Percentiles rank a stretch among this genome's conserved stretches.
These are phyloP conservation scores for Coemansia sp. DNA, from an alignment of 192 early-diverging fungal genomes.

Conservation along the genomic window DNA sequence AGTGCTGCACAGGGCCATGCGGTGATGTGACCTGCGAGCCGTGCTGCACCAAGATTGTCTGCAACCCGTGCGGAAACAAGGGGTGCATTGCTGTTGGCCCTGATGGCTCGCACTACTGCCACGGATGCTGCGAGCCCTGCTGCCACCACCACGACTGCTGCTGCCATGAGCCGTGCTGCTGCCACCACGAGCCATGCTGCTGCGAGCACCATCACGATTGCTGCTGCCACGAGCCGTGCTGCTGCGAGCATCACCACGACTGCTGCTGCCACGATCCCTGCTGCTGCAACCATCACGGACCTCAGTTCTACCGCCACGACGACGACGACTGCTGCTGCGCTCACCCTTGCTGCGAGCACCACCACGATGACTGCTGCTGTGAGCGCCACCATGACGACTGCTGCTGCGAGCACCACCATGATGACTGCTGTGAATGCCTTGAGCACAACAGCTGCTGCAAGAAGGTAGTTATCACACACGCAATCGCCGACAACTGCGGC, in stretches of 20 bases:
- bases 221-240: slow-evolving; percentile 16
- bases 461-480: slow-evolving; percentile 39
- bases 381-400: slow-evolving; percentile 19
- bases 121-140: slow-evolving; percentile 21
- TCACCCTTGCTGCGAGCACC: slow-evolving; percentile 14
- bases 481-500: slow-evolving; percentile 45
- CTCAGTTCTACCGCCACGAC: slow-evolving; percentile 19
- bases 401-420: slow-evolving; percentile 23
- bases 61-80: slow-evolving; percentile 39
- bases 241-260: slow-evolving; percentile 5
- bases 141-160: slow-evolving; percentile 2
- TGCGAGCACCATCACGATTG: slow-evolving; percentile 8
- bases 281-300: slow-evolving; percentile 3
- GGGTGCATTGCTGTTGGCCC: slow-evolving; percentile 32
- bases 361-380: slow-evolving; percentile 23
- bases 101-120: slow-evolving; percentile 33
- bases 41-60: slow-evolving; percentile 51
- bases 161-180: slow-evolving; percentile 14
- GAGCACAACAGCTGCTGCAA: slow-evolving; percentile 43
- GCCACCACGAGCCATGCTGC: slow-evolving; percentile 17
- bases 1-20: slow-evolving; percentile 52
- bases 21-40: slow-evolving; percentile 51
- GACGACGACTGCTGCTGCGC: slow-evolving; percentile 11
- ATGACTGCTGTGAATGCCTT: slow-evolving; percentile 25
- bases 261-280: slow-evolving; percentile 15